These are phyloP conservation scores for Fusarium pseudocircinatum DNA, from an alignment of 2,329 filamentous ascomycete genomes.

Conservation along the genomic window DNA sequence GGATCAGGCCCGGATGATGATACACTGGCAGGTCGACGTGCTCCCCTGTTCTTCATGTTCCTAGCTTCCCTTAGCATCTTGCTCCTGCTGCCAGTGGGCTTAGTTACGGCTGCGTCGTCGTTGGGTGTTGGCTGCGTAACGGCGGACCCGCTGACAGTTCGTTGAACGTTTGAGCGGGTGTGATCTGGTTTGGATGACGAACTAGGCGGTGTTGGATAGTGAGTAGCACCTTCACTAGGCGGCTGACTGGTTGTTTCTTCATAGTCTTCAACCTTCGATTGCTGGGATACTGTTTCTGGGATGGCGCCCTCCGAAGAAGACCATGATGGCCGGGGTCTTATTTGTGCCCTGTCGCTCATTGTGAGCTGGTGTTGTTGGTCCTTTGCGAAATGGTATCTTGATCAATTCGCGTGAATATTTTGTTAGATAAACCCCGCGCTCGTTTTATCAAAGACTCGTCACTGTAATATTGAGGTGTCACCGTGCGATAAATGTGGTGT, in stretches of 20 bases:
- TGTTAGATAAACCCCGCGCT: background rate
- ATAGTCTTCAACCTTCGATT: constrained; percentile 12
- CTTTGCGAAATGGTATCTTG: background rate
- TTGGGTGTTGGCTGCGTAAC: constrained; percentile 33
- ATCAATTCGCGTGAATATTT: background rate
- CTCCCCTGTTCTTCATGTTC: constrained; percentile 16
- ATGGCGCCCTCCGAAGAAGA: constrained; percentile 8
- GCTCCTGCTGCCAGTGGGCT: constrained; percentile 1
- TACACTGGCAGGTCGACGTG: constrained; percentile 17
- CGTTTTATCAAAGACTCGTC: background rate
- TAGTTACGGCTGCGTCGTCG: constrained; percentile 7
- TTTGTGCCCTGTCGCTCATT: constrained; percentile 13
- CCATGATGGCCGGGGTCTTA: constrained; percentile 4
- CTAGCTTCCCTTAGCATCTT: constrained; percentile 14
- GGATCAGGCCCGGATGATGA: constrained; percentile 27
- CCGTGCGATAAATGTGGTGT: background rate
- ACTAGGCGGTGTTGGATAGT: constrained; percentile 23
- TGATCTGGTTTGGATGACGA: constrained; percentile 23
- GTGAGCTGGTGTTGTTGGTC: background rate
- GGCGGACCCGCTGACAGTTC: constrained; percentile 21
- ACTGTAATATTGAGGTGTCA: background rate
- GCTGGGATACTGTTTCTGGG: background rate
- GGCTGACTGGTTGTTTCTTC: constrained; percentile 12
- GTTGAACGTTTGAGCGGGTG: constrained; percentile 9
- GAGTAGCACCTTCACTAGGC: constrained; percentile 4